Base-by-base conservation (phyloP, 208 protist species). In the Leishmania guyanensis region DNA sequence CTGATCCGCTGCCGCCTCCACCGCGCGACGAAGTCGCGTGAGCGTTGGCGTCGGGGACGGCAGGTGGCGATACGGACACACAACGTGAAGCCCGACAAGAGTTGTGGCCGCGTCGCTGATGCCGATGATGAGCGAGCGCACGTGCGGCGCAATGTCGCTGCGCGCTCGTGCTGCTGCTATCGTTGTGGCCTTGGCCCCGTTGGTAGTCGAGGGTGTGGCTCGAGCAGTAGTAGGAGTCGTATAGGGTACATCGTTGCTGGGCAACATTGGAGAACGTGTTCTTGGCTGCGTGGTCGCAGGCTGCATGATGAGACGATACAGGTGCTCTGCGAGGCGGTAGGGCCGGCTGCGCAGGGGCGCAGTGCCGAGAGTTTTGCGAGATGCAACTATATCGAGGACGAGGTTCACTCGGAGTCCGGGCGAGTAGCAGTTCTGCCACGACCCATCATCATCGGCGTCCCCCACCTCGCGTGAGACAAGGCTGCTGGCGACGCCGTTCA, bases 331-430 rank as follows among this genome's bases (percentile, higher is more conserved):
- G 33, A 94, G 79, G 39, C 71, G 78, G 79, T 97, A 93, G 46
- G 93, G 90, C 0, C 78, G 73, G 46, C 93, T 97, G 53, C 79
- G 77, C 43, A 84, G 79, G n/a, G 89, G 88, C 1, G 76, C 75
- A 6, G 81, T 74, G 2, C 91, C 87, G 22, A 97, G 87, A 33
- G 90, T 88, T 69, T 97, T 97, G 56, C 93, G 90, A 1, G 92
- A 95, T 26, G 92, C 93, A n/a, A 97, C 65, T 68, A 97, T 91
- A 77, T 97, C 92, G 5, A 95, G 54, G 39, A 84, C 80, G 16
- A 70, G 66, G 64, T 80, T 88, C 80, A 81, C 86, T n/a, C 51
- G 82, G 43, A 77, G 72, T 48, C 60, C 83, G 39, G 71, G 33
- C 72, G 69, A 75, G 77, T 82, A 85, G 20, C 12, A 26, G n/a